phyloP scores from a whole-genome alignment of 2,329 filamentous ascomycete genomes.

The Paecilomyces sp. region DNA sequence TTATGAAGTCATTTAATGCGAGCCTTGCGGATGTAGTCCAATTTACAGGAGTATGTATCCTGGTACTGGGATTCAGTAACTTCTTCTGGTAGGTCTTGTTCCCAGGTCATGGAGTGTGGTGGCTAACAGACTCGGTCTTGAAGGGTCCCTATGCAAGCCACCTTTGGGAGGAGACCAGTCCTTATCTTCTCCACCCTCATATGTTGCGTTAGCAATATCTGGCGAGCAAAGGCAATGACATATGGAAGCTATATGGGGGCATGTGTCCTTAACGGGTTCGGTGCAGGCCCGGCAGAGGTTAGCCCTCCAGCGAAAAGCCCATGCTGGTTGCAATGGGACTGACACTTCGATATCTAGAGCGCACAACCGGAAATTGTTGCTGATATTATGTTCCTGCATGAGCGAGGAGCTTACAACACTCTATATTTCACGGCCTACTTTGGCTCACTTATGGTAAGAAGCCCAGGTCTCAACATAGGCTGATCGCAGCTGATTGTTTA shows the following conservation, averaged over 20 bases:
- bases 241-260: constrained; percentile 60
- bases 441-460: constrained; percentile 50
- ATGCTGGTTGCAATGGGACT: not conserved
- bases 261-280: constrained; percentile 55
- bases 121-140: not conserved
- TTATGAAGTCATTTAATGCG: constrained; percentile 50
- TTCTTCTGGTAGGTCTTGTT: constrained; percentile 46
- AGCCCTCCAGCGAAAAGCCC: not conserved
- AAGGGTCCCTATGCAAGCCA: constrained; percentile 50
- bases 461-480: constrained; percentile 5
- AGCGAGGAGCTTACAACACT: constrained; percentile 56
- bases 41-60: constrained; percentile 51
- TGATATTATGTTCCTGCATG: constrained; percentile 59
- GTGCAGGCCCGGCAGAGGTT: constrained; percentile 53
- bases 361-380: constrained; percentile 57
- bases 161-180: constrained; percentile 50
- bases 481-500: constrained; percentile 2
- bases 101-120: not conserved
- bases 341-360: constrained; percentile 27
- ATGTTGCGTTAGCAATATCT: constrained; percentile 48
- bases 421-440: constrained; percentile 58
- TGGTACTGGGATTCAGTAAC: constrained; percentile 54
- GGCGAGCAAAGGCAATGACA: constrained; percentile 50
- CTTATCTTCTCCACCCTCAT: constrained; percentile 47
- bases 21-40: constrained; percentile 48